phyloP scores from a whole-genome alignment of 2,329 filamentous ascomycete genomes.

The Cladophialophora carrionii region DNA sequence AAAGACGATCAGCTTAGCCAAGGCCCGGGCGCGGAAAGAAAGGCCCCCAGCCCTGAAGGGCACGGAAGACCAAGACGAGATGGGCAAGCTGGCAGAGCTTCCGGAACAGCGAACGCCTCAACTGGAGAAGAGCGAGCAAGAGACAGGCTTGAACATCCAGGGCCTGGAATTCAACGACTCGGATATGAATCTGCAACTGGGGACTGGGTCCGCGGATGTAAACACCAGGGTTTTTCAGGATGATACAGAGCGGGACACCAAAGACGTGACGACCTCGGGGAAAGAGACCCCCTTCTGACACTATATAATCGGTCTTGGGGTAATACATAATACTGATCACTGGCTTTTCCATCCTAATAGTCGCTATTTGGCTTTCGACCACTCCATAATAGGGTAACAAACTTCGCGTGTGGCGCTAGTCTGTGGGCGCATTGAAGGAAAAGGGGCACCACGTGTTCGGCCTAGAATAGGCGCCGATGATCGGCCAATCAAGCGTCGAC shows the following conservation, averaged over 20 bases:
- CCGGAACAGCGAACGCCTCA: slow-evolving; percentile 22
- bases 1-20: slow-evolving; percentile 89
- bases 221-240: slow-evolving; percentile 12
- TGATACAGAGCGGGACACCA: slow-evolving; percentile 11
- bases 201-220: slow-evolving; percentile 7
- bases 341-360: neutral
- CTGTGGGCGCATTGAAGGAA: neutral
- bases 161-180: slow-evolving; percentile 32
- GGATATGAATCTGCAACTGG: slow-evolving; percentile 28
- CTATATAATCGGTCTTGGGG: slow-evolving; percentile 9
- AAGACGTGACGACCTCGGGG: slow-evolving; percentile 18
- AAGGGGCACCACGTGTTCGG: neutral
- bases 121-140: slow-evolving; percentile 24
- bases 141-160: slow-evolving; percentile 34
- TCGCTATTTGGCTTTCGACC: neutral
- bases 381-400: neutral
- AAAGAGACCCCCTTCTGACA: neutral
- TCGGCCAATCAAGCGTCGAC: neutral
- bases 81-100: slow-evolving; percentile 19
- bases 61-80: slow-evolving; percentile 45
- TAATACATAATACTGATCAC: slow-evolving; percentile 14
- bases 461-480: neutral
- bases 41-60: slow-evolving; percentile 86
- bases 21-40: slow-evolving; percentile 84
- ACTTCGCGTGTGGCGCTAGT: neutral